Base-by-base conservation (phyloP, 164 flowering plant genomes). In the Umbellularia californica region DNA sequence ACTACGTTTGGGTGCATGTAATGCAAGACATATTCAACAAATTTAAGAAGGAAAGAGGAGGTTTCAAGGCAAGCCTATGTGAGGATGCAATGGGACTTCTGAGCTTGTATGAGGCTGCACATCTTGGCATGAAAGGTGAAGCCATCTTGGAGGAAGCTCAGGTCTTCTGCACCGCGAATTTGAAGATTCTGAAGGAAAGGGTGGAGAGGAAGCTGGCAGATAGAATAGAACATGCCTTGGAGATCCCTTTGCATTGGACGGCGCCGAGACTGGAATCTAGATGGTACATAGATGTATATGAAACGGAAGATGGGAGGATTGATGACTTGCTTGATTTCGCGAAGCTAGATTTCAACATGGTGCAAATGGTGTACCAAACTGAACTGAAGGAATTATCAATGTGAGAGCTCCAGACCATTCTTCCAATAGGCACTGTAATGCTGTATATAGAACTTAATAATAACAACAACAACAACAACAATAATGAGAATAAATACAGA, bases 21-120 rank as follows among this genome's bases (percentile, higher is more conserved):
- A 64, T 25, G 58, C 47, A 35, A 73, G 75, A 73, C 65, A 63
- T 64, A 51, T 73, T 73, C 3, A 65, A 20, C 58, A 65, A 47
- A 6, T 50, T 50, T 62, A 73, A 64, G 58, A 27, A 73, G 9
- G 47, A 25, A 7, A 5, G 24, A 22, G 75, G 75, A 5, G 41
- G 33, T 7, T 73, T 65, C 70, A 73, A 73, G 51, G 75, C 60
- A 10, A 50, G 30, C 35, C 62, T 73, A 50, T 20, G 58, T 50
- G 30, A 65, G 3, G 75, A 66, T 51, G 60, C 65, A 24, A 20
- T 33, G 7, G 70, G 75, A 19, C 30, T 73, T n/a, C 11, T 73
- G 47, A 30, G 77, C 23, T 4, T 75, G 69, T 80, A 75, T 24
- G 83, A 80, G 63, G 85, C 85, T 20, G 63, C 81, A 24, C 60